phyloP scores from a whole-genome alignment of 164 flowering plant species.

The Tetrastigma voinierianum region DNA sequence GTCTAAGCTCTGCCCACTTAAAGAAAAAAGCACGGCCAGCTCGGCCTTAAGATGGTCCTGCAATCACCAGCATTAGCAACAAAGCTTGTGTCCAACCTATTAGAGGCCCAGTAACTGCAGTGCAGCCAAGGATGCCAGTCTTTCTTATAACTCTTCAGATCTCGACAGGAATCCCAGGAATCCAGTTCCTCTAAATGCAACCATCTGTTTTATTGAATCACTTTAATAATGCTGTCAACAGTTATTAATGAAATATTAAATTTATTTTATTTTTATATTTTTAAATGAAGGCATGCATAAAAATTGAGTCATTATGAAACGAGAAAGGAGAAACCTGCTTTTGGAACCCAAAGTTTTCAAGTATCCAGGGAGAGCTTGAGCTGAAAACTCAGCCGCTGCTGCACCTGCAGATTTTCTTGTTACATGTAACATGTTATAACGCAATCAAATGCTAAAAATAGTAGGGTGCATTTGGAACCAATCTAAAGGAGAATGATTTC shows the following conservation, averaged over 20 bases:
- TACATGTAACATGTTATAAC: neutral
- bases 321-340: constrained; percentile 42
- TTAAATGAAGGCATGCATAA: neutral
- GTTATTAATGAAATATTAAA: no score
- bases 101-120: constrained; percentile 69
- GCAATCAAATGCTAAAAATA: neutral
- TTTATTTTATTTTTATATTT: no score
- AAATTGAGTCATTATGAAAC: neutral
- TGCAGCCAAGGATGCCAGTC: constrained; percentile 96
- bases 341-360: constrained; percentile 48
- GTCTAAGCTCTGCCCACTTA: constrained; percentile 56
- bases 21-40: constrained; percentile 56
- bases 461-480: neutral
- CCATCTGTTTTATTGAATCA: constrained; percentile 79
- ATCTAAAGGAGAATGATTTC: neutral
- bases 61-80: constrained; percentile 99
- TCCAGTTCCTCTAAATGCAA: constrained; percentile 69
- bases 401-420: constrained; percentile 58
- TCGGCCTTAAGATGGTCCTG: constrained; percentile 73
- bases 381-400: constrained; percentile 95
- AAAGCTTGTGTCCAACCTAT: constrained; percentile 67
- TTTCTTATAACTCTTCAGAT: constrained; percentile 49
- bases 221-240: constrained; percentile 54
- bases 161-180: constrained; percentile 43
- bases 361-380: constrained; percentile 70